Evolutionary conservation across 2,329 filamentous ascomycete genomes (phyloP).

Genomic region (Colletotrichum noveboracense): DNA sequence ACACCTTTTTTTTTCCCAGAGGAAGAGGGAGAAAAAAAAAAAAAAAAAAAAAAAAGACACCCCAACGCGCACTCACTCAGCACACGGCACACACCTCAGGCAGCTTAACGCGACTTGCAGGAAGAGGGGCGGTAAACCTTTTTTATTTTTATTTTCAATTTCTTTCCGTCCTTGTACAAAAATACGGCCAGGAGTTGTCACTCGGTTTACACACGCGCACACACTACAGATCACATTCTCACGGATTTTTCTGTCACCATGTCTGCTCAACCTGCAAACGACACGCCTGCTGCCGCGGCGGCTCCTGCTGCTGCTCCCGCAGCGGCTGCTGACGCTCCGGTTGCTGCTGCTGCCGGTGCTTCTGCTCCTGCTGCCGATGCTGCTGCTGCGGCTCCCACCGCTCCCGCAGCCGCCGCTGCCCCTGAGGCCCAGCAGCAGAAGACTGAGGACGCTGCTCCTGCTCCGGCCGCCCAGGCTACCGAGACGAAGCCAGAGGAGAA

Average conservation of each 20-base stretch:
- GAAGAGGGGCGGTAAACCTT: constrained; percentile 9
- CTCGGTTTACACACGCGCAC: not conserved
- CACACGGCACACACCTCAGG: not conserved
- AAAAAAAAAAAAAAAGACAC: not conserved
- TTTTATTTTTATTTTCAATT: not conserved
- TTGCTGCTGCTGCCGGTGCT: constrained; percentile 20
- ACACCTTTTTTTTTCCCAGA: not conserved
- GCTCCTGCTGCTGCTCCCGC: constrained; percentile 4
- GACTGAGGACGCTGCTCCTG: constrained; percentile 9
- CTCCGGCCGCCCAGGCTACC: constrained; percentile 26
- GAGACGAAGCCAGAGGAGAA: constrained; percentile 12
- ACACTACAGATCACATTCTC: not conserved
- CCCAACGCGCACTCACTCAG: not conserved
- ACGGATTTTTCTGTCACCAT: constrained; percentile 24
- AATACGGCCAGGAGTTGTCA: not conserved
- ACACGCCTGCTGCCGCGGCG: not conserved
- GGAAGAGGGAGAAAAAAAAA: not conserved
- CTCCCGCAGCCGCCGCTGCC: constrained; percentile 29
- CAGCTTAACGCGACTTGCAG: not conserved
- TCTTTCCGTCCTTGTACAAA: not conserved
- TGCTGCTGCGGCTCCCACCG: constrained; percentile 4
- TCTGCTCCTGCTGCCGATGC: not conserved
- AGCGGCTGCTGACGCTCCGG: not conserved
- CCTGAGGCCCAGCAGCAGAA: constrained; percentile 5
- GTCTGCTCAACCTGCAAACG: constrained; percentile 31